Evolutionary conservation across 441 rosid genomes (phyloP), one percentile per base, ranked within the genome.

Genomic region (Capsella rubella): DNA sequence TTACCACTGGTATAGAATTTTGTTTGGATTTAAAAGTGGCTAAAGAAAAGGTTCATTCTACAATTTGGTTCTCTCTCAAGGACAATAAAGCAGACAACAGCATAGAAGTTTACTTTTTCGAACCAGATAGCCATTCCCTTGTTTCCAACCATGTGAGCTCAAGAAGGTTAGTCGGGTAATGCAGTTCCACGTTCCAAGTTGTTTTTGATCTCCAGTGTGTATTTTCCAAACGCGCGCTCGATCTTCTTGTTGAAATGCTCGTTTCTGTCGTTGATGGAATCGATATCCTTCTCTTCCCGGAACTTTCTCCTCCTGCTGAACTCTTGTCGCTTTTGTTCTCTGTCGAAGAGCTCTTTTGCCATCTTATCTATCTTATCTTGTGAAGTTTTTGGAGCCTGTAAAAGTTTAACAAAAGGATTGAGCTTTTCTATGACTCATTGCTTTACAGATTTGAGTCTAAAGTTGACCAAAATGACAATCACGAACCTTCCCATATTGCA

Each of bases 201-300:
- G 87, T 93, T 95, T 79, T 95, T 93, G 32, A 93, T 95, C 87
- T 93, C 97, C 73, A 91, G 72, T 0, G 97, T 92, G 86, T 92
- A 94, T 73, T 86, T 90, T 4, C 97, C 97, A 72, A 94, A 94
- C 13, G 95, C 97, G 34, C 97, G 82, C 69, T 92, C 97, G 29
- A 94, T 94, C 84, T 94, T 94, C 85, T 92, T 92, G 87, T 94
- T 94, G 90, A 94, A 94, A 77, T 90, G 98, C 84, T 93, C 98
- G 76, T 95, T 95, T 27, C 92, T 88, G 77, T 93, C 98, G 73
- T 95, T 93, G 87, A 95, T 95, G 0, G 98, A 93, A 84, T 93
- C 99, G 3, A 93, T 79, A 76, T 93, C 99, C 79, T 95, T 95
- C 80, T 95, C 99, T 55, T 91, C 97, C 31, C 84, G 85, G 82